Conservation (phyloP, 2,329 filamentous ascomycete genomes). For the Colletotrichum orbiculare region DNA sequence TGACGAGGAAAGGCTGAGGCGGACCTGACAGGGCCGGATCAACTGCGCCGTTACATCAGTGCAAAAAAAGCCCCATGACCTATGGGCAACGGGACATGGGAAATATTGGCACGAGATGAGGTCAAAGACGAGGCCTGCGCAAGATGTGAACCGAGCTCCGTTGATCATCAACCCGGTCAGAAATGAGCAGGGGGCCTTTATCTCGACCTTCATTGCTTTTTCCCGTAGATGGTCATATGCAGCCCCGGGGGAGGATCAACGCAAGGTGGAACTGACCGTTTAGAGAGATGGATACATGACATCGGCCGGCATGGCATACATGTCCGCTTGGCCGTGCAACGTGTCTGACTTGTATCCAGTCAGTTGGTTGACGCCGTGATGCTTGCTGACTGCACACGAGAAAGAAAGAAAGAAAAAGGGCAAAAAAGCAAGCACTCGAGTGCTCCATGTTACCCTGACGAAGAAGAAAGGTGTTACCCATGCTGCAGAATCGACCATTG, state of each 20-base stretch:
- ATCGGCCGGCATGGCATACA: conserved; percentile 3
- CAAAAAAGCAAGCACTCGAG: conserved; percentile 3
- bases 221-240: conserved; percentile 15
- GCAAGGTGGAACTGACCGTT: conserved; percentile 2
- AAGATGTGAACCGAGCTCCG: conserved; percentile 21
- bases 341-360: conserved; percentile 9
- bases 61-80: conserved; percentile 5
- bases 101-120: not conserved
- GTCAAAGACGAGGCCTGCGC: conserved; percentile 7
- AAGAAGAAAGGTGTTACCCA: not conserved
- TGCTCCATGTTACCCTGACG: not conserved
- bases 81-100: conserved; percentile 7
- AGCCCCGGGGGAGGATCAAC: conserved; percentile 6
- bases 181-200: conserved; percentile 10
- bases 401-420: not conserved
- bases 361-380: not conserved
- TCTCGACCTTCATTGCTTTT: conserved; percentile 23
- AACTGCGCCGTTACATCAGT: conserved; percentile 15
- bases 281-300: not conserved
- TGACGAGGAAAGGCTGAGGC: too few species aligned
- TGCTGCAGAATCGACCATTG: conserved; percentile 2
- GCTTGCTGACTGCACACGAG: not conserved
- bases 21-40: not conserved
- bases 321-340: conserved; percentile 1
- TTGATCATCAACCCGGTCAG: conserved; percentile 15